phyloP scores from a whole-genome alignment of 495 filamentous ascomycete genomes.

The Bryoglossum gracile region DNA sequence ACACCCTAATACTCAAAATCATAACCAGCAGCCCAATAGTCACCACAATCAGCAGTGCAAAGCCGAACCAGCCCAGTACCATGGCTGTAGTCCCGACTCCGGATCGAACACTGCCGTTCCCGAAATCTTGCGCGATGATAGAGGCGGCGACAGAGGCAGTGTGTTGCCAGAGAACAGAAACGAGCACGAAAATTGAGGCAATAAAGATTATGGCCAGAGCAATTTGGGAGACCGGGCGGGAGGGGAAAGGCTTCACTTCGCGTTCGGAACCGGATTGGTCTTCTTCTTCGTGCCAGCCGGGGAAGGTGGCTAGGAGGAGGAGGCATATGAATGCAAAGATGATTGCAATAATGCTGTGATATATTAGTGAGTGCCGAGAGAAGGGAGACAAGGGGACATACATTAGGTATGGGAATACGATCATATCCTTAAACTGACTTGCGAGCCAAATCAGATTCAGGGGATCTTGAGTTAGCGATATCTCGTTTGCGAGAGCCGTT shows the following conservation, averaged over 20 bases:
- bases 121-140: constrained; percentile 87
- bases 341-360: constrained; percentile 66
- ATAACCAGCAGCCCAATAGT: constrained; percentile 92
- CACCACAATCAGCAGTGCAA: constrained; percentile 82
- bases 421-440: constrained; percentile 70
- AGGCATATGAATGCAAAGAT: constrained; percentile 73
- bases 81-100: constrained; percentile 90
- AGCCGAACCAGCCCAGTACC: constrained; percentile 96
- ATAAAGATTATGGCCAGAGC: constrained; percentile 75
- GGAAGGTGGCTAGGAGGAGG: constrained; percentile 70
- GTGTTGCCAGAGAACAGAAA: constrained; percentile 72
- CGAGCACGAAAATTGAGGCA: constrained; percentile 68
- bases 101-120: constrained; percentile 83
- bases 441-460: constrained; percentile 77
- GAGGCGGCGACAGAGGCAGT: constrained; percentile 91
- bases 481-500: constrained; percentile 60
- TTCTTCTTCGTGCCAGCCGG: constrained; percentile 71
- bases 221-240: constrained; percentile 63
- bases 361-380: constrained; percentile 9
- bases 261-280: constrained; percentile 56
- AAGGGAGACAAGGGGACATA: constrained; percentile 29
- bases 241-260: constrained; percentile 76
- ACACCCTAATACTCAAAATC: constrained; percentile 79
- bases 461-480: constrained; percentile 65
- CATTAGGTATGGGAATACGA: constrained; percentile 75